Conservation (phyloP, 2,329 filamentous ascomycete species). For the Phaeosphaeriaceae sp. region DNA sequence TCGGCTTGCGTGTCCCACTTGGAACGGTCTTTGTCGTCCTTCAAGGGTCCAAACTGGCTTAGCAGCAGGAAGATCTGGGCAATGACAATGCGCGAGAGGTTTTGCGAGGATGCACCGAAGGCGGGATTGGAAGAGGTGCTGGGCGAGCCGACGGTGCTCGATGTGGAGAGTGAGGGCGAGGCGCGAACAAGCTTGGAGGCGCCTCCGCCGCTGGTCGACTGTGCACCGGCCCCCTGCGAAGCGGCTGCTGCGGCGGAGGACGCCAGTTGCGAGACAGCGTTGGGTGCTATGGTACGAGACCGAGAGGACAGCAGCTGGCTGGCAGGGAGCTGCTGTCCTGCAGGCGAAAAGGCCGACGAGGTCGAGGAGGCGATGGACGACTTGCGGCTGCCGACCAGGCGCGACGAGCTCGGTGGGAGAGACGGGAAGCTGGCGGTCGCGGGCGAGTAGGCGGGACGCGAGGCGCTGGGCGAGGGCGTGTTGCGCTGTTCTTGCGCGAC, state of each 20-base stretch:
- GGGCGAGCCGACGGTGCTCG: slow-evolving; percentile 62
- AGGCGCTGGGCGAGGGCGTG: slow-evolving; percentile 57
- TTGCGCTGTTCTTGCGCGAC: slow-evolving; percentile 53
- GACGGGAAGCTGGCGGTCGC: slow-evolving; percentile 61
- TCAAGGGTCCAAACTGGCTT: slow-evolving; percentile 74
- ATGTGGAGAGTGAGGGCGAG: slow-evolving; percentile 65
- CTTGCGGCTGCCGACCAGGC: slow-evolving; percentile 60
- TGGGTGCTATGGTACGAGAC: slow-evolving; percentile 62
- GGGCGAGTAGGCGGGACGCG: slow-evolving; percentile 60
- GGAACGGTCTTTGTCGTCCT: slow-evolving; percentile 86
- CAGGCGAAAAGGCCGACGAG: slow-evolving; percentile 61
- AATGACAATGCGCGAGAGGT: slow-evolving; percentile 87
- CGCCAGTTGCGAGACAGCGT: slow-evolving; percentile 61
- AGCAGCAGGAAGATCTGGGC: slow-evolving; percentile 94
- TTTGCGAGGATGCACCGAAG: slow-evolving; percentile 50
- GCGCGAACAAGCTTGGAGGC: slow-evolving; percentile 64
- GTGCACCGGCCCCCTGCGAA: slow-evolving; percentile 59
- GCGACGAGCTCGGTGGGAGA: slow-evolving; percentile 56
- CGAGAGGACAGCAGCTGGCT: slow-evolving; percentile 64
- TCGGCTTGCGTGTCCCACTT: slow-evolving; percentile 94
- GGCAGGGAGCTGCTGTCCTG: slow-evolving; percentile 62
- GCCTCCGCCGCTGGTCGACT: slow-evolving; percentile 61
- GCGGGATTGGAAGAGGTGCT: slow-evolving; percentile 58
- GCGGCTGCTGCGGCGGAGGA: slow-evolving; percentile 60
- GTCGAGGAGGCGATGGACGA: slow-evolving; percentile 62